Conservation (phyloP, 1,139 yeast species). For the Kurtzmaniella quercitrusa region DNA sequence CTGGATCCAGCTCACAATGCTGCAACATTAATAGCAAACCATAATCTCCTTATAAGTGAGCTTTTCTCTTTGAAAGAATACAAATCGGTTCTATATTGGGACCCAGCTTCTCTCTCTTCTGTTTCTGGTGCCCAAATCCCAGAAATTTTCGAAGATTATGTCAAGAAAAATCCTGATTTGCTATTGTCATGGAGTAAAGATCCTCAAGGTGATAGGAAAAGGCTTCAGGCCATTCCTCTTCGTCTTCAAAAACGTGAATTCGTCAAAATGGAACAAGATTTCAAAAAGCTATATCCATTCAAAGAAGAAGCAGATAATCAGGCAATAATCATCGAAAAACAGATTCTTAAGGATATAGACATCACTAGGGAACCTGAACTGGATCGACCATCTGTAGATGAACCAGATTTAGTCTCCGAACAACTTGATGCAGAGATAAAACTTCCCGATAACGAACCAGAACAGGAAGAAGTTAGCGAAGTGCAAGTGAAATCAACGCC, state of each 20-base stretch:
- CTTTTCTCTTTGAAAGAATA: constrained; percentile 57
- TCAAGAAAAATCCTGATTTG: constrained; percentile 20
- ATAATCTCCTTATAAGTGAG: constrained; percentile 42
- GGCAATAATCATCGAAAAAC: constrained; percentile 21
- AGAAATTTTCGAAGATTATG: constrained; percentile 31
- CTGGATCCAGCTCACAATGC: constrained; percentile 26
- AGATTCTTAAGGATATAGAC: constrained; percentile 11
- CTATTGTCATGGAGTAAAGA: constrained; percentile 32
- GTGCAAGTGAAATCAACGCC: not conserved
- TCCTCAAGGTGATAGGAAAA: constrained; percentile 19
- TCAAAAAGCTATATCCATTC: constrained; percentile 34
- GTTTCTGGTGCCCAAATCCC: constrained; percentile 24
- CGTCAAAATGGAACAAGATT: constrained; percentile 32
- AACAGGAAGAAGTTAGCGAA: constrained; percentile 13
- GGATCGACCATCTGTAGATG: too few relatives aligned
- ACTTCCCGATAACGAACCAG: constrained; percentile 2
- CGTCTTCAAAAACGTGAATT: constrained; percentile 43
- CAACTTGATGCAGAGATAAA: constrained; percentile 7
- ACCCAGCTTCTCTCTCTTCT: constrained; percentile 38
- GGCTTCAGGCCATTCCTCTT: constrained; percentile 33
- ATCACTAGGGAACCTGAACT: constrained; percentile 12
- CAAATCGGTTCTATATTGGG: constrained; percentile 56
- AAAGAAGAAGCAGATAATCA: constrained; percentile 25
- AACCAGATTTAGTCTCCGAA: constrained; percentile 11
- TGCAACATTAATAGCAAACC: constrained; percentile 26